Percentiles rank a stretch among this genome's conserved stretches.
These are phyloP conservation scores for Paraconiothyrium brasiliense DNA, from an alignment of 2,329 filamentous ascomycete species.

Conservation along the genomic window DNA sequence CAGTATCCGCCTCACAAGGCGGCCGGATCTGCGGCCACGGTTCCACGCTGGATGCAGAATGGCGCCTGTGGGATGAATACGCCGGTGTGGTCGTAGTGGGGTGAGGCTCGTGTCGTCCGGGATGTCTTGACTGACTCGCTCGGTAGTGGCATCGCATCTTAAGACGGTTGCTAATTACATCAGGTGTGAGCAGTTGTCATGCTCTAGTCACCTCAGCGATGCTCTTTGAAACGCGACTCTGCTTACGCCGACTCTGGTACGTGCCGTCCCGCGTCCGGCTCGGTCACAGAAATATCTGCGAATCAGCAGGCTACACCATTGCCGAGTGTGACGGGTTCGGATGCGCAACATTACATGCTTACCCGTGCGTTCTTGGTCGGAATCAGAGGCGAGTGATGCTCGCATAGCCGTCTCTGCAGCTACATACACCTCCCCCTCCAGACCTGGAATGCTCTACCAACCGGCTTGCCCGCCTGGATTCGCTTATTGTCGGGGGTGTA, in stretches of 20 bases:
- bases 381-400: background rate
- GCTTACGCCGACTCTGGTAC: constrained; percentile 8
- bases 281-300: constrained; percentile 9
- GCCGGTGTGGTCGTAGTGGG: constrained; percentile 35
- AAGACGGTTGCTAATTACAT: constrained; percentile 10
- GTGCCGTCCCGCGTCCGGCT: constrained; percentile 16
- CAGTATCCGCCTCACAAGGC: constrained; percentile 31
- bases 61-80: constrained; percentile 36
- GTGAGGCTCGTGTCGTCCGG: constrained; percentile 32
- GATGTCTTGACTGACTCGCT: constrained; percentile 14
- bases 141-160: constrained; percentile 9
- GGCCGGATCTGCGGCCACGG: constrained; percentile 45
- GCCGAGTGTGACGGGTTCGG: constrained; percentile 15
- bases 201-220: constrained; percentile 13
- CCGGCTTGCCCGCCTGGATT: constrained; percentile 6
- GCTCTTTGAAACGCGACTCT: constrained; percentile 8
- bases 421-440: constrained; percentile 23
- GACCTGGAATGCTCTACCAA: constrained; percentile 11
- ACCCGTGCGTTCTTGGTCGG: constrained; percentile 7
- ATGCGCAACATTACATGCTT: constrained; percentile 19
- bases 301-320: constrained; percentile 15
- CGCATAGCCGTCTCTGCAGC: constrained; percentile 12
- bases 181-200: background rate
- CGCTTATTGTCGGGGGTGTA: constrained; percentile 21
- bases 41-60: constrained; percentile 37